Percentiles rank a stretch among this genome's conserved stretches.
Evolutionary conservation across 2,329 filamentous ascomycete genomes (phyloP).

Genomic region (Lachnellula subtilissima): DNA sequence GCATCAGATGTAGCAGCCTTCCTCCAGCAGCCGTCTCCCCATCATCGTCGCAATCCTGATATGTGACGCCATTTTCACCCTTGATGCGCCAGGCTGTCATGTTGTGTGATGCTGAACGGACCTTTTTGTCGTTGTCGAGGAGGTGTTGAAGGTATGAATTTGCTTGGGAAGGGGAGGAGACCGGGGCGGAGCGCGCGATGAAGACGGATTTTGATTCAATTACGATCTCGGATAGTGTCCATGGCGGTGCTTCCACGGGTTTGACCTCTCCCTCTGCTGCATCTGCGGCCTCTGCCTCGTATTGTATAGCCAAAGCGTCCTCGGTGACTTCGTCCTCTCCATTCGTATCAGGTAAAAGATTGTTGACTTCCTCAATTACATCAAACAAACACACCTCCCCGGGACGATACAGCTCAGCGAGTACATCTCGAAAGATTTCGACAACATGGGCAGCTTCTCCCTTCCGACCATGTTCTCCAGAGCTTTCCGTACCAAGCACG

Average conservation of each 20-base stretch:
- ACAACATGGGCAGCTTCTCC: conserved; percentile 70
- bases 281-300: background rate
- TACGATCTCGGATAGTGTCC: conserved; percentile 69
- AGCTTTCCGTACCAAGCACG: conserved; percentile 74
- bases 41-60: conserved; percentile 94
- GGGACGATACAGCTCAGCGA: conserved; percentile 63
- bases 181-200: conserved; percentile 68
- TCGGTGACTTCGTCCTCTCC: conserved; percentile 7
- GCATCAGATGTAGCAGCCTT: conserved; percentile 81
- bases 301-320: background rate
- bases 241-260: conserved; percentile 40
- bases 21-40: conserved; percentile 90
- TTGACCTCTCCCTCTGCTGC: background rate
- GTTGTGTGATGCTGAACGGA: conserved; percentile 86
- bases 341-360: background rate
- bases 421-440: conserved; percentile 60
- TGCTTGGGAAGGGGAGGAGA: conserved; percentile 67
- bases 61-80: conserved; percentile 47
- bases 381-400: conserved; percentile 87
- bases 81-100: conserved; percentile 91
- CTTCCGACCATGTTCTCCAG: conserved; percentile 60
- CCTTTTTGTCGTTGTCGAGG: conserved; percentile 75
- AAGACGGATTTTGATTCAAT: conserved; percentile 86
- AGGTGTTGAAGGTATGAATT: conserved; percentile 68
- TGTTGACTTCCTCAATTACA: conserved; percentile 70